A percentile compares a stretch with the other conserved stretches of the same genome.
phyloP scores from a whole-genome alignment of 163 green algal genomes.

The Coccomyxa subellipsoidea region DNA sequence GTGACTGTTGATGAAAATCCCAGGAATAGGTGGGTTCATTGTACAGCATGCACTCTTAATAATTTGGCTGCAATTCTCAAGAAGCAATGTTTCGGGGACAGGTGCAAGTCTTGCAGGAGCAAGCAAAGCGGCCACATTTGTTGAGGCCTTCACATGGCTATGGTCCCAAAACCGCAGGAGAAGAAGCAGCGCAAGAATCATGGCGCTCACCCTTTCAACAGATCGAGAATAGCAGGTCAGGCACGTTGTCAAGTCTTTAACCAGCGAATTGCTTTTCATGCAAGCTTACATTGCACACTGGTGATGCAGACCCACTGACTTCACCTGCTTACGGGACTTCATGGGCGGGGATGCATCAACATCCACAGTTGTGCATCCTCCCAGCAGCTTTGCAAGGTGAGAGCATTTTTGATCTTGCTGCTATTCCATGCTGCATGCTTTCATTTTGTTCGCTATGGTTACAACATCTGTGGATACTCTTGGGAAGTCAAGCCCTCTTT shows the following conservation, averaged over 20 bases:
- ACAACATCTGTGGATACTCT: too few species aligned
- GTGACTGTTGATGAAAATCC: neutral
- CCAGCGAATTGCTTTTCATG: too few species aligned
- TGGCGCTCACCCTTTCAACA: neutral
- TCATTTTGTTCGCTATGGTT: too few species aligned
- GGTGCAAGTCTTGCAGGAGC: neutral
- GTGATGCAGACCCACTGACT: neutral
- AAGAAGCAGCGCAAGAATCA: neutral
- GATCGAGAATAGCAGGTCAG: neutral
- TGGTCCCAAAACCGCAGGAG: neutral
- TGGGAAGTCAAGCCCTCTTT: too few species aligned
- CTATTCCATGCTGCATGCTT: too few species aligned
- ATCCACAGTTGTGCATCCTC: neutral
- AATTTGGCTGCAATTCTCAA: neutral
- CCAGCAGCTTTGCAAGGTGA: neutral
- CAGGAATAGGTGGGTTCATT: neutral
- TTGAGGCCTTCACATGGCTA: neutral
- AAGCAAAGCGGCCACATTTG: neutral
- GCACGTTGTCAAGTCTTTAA: too few species aligned
- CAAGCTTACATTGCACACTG: neutral
- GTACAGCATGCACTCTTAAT: neutral
- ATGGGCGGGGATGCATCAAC: neutral
- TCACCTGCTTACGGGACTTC: neutral
- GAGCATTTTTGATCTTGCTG: too few species aligned
- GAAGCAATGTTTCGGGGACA: neutral